Evolutionary conservation across 768 basidiomycete genomes (phyloP), one percentile per base, ranked within the genome.

Genomic region (Clavaria fumosa): DNA sequence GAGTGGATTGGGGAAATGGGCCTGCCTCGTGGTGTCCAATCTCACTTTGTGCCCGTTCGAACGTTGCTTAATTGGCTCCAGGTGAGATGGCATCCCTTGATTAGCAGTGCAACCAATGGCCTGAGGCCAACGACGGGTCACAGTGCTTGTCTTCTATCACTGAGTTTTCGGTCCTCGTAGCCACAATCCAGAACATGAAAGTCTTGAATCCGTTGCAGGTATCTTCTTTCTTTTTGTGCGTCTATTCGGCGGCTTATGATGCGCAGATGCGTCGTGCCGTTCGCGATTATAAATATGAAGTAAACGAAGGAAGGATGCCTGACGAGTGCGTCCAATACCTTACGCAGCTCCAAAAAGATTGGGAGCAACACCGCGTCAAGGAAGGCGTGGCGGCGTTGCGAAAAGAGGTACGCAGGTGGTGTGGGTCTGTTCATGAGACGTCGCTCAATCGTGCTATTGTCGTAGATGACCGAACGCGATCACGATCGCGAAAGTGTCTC

Each of bases 241-340:
- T 12, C 14, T 20, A 10, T 12, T 40, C 35, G 15, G 37, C 33
- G 10, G 41, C 18, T n/a, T 17, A 22, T 34, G 6, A n/a, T 38
- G 15, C 17, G 7, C 46, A 85, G 82, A 91, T 99, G 80, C 78
- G 89, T 35, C 73, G 88, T 14, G 91, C 91, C 26, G 81, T 93
- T 20, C 75, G 80, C 32, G 93, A 97, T 51, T 88, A 88, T 58
- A 83, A 74, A 53, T 95, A 84, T 51, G 93, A 99, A 60, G 81
- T 96, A 34, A 81, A 78, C 51, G 95, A 99, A 56, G 69, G 75
- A 1, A 69, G 68, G 43, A 95, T 99, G 86, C 82, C 78, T 2
- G 90, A 97, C 17, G 95, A 99, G 54, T 97, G 93, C 51, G 66
- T 73, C 26, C 86, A 95, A 59, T 97, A 97, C 49, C 70, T 97